Evolutionary conservation across 176 grass and related monocot species (phyloP).

Genomic region (Paspalum notatum): DNA sequence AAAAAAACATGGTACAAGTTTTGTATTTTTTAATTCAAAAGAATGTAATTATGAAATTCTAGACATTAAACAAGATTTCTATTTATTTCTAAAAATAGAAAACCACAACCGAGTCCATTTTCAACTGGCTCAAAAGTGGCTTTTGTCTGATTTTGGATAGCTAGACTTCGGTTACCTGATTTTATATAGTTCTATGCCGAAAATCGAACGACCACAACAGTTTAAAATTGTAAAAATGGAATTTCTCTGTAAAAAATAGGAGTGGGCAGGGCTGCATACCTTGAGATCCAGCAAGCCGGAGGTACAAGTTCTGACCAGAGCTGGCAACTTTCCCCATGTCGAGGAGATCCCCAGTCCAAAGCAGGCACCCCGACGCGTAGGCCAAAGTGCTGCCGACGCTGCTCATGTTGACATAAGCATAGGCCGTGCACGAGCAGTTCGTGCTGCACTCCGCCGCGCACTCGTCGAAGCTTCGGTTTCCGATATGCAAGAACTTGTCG

Average conservation of each 20-base stretch:
- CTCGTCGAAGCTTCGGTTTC: constrained; percentile 46
- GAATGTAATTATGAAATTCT: no score
- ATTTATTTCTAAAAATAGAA: no score
- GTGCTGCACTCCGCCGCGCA: constrained; percentile 36
- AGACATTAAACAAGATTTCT: no score
- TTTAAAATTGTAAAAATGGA: not conserved
- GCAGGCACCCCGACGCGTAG: constrained; percentile 40
- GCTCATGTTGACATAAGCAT: constrained; percentile 11
- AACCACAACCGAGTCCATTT: no score
- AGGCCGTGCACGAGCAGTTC: constrained; percentile 62
- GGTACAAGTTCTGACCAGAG: not conserved
- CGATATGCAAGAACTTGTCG: not conserved
- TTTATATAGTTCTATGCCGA: no score
- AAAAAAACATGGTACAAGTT: no score
- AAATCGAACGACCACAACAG: no score
- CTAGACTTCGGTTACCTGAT: no score
- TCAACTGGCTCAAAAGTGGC: no score
- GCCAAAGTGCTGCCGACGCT: not conserved
- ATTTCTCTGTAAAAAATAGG: not conserved
- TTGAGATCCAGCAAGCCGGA: not conserved
- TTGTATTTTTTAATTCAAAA: no score
- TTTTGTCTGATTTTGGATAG: no score
- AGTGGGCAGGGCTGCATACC: not conserved
- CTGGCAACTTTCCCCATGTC: not conserved
- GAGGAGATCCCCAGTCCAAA: constrained; percentile 52